Evolutionary conservation across 139 green algal species (phyloP), one percentile per base, ranked within the genome.

Genomic region (Volvox africanus): DNA sequence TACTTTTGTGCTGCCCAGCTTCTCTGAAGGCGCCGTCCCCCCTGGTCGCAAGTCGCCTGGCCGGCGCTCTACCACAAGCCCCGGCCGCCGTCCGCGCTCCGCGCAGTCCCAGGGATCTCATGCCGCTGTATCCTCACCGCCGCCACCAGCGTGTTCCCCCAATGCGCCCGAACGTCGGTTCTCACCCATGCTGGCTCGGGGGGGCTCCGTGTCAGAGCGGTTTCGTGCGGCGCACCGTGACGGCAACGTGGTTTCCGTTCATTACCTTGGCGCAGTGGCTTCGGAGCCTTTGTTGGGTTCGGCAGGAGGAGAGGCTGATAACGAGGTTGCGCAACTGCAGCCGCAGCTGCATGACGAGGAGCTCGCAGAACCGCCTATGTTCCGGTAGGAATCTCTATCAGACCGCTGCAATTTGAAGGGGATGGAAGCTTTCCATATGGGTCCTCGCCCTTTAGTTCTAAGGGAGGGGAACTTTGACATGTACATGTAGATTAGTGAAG

Each of bases 151-250:
- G n/a, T 32, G 61, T 22, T 44, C 55, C 55, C 61, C 33, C 65
- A 30, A 32, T 12, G 26, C 83, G 26, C 67, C 85, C 18, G 37
- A 71, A 68, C 85, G 69, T 32, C 69, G 44, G 22, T 80, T 37
- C 44, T 82, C 69, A 9, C 69, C 85, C 69, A 5, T 73, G 37
- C 55, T 89, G 28, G 28, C 19, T 12, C 85, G 85, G 5, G 44
- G 18, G 1, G 69, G 85, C 37, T 89, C 85, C n/a, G 26, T 89
- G 44, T 50, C 85, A 2, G 85, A 89, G 44, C 69, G 85, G 28
- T 89, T 89, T 71, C 69, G 85, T 0, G 85, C 85, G 3, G 85
- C 85, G 14, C 85, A 89, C 85, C 37, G 26, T 1, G 44, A 61
- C 44, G 28, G 20, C 1, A 65, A 68, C 36, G 30, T 44, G 24